Evolutionary conservation across 2,329 filamentous ascomycete species (phyloP).

Genomic region (Xylaria sp.): DNA sequence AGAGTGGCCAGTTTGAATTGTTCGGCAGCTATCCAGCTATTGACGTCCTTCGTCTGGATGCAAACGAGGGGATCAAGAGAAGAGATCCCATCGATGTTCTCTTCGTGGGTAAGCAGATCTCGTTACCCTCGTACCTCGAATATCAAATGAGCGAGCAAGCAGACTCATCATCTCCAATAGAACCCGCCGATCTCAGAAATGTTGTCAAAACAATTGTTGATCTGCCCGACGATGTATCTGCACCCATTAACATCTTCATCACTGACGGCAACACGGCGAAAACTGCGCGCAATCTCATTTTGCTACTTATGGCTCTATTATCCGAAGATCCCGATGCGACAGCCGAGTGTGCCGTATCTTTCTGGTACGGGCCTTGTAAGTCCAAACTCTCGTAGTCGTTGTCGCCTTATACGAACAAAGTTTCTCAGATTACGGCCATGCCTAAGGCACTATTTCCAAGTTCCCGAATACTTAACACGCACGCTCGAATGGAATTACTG

Average conservation of each 20-base stretch:
- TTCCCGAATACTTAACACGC: background rate
- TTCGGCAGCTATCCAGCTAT: constrained; percentile 28
- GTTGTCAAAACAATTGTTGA: constrained; percentile 25
- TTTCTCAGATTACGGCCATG: background rate
- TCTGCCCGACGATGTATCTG: background rate
- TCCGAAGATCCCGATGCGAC: constrained; percentile 10
- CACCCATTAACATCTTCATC: constrained; percentile 9
- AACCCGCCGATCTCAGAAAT: constrained; percentile 24
- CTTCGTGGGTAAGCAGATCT: constrained; percentile 22
- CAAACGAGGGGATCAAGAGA: constrained; percentile 18
- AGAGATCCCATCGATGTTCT: constrained; percentile 23
- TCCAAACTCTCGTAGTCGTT: background rate
- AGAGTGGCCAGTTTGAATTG: background rate
- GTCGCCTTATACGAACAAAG: background rate
- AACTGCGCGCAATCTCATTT: constrained; percentile 17
- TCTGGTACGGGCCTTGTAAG: constrained; percentile 26
- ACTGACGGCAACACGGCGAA: background rate
- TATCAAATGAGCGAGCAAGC: background rate
- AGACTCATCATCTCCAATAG: constrained; percentile 6
- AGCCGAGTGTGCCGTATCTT: constrained; percentile 26
- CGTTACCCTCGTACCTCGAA: background rate
- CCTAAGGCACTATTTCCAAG: background rate
- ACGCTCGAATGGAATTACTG: background rate
- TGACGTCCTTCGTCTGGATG: constrained; percentile 13
- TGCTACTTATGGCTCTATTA: constrained; percentile 26